Conservation (phyloP, 108 stramenopile species). For the Cyclotella sp. region DNA sequence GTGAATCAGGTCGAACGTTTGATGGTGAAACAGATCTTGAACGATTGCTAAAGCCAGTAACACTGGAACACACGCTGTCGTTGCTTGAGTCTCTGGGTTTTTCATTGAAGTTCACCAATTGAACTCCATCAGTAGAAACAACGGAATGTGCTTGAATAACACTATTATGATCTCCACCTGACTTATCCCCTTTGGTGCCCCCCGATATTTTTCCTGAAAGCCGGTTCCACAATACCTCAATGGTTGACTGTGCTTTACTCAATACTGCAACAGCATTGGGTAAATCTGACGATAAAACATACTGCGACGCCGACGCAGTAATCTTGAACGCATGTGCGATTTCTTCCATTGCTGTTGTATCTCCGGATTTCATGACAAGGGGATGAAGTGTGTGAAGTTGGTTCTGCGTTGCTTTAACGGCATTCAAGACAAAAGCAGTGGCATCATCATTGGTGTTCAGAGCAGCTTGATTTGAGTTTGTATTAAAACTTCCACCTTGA, state of each 20-base stretch:
- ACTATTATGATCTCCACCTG: not conserved
- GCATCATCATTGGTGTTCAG: conserved; percentile 9
- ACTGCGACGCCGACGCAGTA: conserved; percentile 29
- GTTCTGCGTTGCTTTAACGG: conserved; percentile 11
- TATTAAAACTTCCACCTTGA: not conserved
- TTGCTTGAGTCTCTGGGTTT: conserved; percentile 1
- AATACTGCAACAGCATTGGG: conserved; percentile 8
- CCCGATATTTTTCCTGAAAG: not conserved
- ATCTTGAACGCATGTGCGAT: conserved; percentile 20
- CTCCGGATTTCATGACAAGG: conserved; percentile 6
- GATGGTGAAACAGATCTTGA: not conserved
- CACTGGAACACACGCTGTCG: conserved; percentile 6
- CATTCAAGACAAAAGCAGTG: conserved; percentile 9
- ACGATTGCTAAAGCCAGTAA: not conserved
- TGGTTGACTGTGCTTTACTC: conserved; percentile 26
- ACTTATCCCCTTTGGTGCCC: not conserved
- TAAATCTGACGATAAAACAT: conserved; percentile 21
- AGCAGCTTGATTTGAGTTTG: not conserved
- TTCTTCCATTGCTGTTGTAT: conserved; percentile 20
- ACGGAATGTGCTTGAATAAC: not conserved
- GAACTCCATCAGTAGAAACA: not conserved
- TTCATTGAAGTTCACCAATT: not conserved
- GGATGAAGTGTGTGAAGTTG: conserved; percentile 22
- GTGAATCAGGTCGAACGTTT: not conserved
- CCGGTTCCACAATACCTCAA: conserved; percentile 10